Conservation (phyloP, 2,329 filamentous ascomycete genomes). For the Sporothrix brunneoviolacea region DNA sequence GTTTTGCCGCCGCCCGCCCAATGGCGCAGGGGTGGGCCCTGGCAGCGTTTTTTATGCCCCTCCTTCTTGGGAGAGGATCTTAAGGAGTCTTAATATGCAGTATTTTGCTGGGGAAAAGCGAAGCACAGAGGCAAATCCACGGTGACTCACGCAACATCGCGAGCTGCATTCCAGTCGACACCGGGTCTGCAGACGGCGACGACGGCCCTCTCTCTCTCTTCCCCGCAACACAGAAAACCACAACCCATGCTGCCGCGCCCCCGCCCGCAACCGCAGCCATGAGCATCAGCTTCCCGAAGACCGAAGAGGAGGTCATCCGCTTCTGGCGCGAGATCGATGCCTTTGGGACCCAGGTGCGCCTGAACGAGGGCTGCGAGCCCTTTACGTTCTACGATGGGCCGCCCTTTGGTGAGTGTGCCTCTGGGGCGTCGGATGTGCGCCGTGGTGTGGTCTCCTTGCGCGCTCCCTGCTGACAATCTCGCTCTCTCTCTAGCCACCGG, state of each 20-base stretch:
- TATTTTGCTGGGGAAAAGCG: too few species aligned
- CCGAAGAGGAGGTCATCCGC: conserved; percentile 78
- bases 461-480: too few species aligned
- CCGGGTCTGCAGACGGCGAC: neutral
- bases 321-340: conserved; percentile 90
- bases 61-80: conserved; percentile 3
- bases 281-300: conserved; percentile 88
- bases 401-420: conserved; percentile 55
- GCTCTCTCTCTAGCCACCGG: too few species aligned
- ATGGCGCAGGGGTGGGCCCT: neutral
- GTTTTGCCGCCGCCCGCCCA: too few species aligned
- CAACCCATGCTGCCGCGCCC: neutral
- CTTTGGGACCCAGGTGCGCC: conserved; percentile 67
- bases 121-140: too few species aligned
- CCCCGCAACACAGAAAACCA: too few species aligned
- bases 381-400: conserved; percentile 96
- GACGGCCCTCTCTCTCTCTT: too few species aligned
- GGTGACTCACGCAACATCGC: too few species aligned
- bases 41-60: conserved; percentile 8
- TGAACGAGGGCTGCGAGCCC: conserved; percentile 72
- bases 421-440: too few species aligned
- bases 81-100: too few species aligned
- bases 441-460: too few species aligned
- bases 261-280: conserved; percentile 28
- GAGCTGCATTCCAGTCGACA: too few species aligned